Conservation (phyloP, 805 yeast genomes). For the Lipomyces spencermartinsiae region DNA sequence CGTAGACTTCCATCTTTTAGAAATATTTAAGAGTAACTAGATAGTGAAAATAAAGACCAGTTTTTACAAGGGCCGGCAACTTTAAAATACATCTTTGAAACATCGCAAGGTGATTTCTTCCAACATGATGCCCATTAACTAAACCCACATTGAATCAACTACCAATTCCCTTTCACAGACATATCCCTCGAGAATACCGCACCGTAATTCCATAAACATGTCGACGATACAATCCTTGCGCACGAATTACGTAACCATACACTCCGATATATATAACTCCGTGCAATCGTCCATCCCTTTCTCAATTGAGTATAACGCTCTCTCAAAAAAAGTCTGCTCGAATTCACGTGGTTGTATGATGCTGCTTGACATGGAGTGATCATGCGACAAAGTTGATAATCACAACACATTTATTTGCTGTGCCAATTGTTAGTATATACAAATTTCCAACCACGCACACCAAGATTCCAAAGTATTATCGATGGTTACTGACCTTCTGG, state of each 20-base stretch:
- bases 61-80: not conserved
- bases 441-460: not conserved
- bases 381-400: conserved; percentile 7
- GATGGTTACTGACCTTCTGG: conserved; percentile 68
- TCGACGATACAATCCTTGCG: not conserved
- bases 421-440: conserved; percentile 22
- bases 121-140: not conserved
- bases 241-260: not conserved
- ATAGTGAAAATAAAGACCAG: conserved; percentile 5
- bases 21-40: conserved; percentile 6
- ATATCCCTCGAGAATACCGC: not conserved
- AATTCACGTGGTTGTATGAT: not conserved
- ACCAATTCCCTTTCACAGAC: not conserved
- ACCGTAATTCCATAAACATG: not conserved
- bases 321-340: not conserved
- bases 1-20: not conserved
- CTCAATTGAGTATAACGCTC: not conserved
- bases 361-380: conserved; percentile 3
- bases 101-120: not conserved
- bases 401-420: conserved; percentile 31
- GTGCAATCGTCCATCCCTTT: not conserved
- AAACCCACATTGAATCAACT: not conserved
- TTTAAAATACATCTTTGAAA: not conserved
- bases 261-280: not conserved
- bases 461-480: not conserved